Evolutionary conservation across 116 monocot species (phyloP).

Genomic region (Cymodocea nodosa): DNA sequence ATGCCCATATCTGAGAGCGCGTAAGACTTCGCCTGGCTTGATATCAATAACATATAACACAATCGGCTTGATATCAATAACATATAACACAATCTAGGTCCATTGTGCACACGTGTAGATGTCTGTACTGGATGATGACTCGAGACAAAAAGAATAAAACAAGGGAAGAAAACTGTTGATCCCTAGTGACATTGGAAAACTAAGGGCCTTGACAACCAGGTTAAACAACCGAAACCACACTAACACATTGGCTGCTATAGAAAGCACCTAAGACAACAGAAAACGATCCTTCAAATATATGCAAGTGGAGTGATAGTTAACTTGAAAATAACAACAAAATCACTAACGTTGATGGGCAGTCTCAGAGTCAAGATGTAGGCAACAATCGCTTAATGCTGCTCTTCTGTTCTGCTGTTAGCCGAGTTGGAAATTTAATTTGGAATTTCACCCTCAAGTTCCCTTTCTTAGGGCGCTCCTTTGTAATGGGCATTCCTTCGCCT

Average conservation of each 20-base stretch:
- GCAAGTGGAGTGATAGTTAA: neutral
- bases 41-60: too few relatives aligned
- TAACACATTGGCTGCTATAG: neutral
- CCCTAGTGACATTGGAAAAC: neutral
- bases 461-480: slow-evolving; percentile 30
- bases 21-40: too few relatives aligned
- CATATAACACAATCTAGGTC: too few relatives aligned
- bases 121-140: too few relatives aligned
- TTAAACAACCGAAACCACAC: neutral
- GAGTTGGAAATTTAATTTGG: slow-evolving; percentile 27
- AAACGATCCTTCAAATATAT: neutral
- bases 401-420: slow-evolving; percentile 14
- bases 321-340: neutral
- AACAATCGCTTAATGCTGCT: slow-evolving; percentile 2
- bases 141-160: too few relatives aligned
- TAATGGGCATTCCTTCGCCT: slow-evolving; percentile 46
- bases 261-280: neutral
- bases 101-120: too few relatives aligned
- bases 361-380: slow-evolving; percentile 6
- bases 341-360: neutral
- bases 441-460: slow-evolving; percentile 35
- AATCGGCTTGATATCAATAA: too few relatives aligned
- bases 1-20: too few relatives aligned
- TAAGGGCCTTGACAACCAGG: neutral
- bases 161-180: too few relatives aligned